These are phyloP conservation scores for Colletotrichum salicis DNA, from an alignment of 2,329 filamentous ascomycete genomes.

Conservation along the genomic window DNA sequence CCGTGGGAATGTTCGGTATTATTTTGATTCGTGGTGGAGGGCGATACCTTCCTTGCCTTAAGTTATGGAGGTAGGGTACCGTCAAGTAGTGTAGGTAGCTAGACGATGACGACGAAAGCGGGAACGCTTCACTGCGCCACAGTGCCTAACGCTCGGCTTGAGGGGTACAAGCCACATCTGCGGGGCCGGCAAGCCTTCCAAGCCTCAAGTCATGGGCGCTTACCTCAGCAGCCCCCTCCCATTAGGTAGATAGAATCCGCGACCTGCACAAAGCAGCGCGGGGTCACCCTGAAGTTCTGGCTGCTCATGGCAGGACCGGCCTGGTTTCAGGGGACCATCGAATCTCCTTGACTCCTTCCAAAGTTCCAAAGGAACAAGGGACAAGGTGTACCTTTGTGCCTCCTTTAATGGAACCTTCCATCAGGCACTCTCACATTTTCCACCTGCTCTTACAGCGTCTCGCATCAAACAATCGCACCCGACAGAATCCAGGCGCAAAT, in stretches of 20 bases:
- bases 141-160: not conserved
- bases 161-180: constrained; percentile 18
- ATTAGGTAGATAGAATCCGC: not conserved
- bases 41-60: not conserved
- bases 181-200: constrained; percentile 4
- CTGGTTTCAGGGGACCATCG: constrained; percentile 33
- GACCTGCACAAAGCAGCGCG: constrained; percentile 3
- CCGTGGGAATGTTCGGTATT: not conserved
- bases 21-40: not conserved
- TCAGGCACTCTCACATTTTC: not conserved
- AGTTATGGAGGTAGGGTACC: not conserved
- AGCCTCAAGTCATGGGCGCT: not conserved
- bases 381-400: not conserved
- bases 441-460: not conserved
- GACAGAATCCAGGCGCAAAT: not conserved
- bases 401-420: not conserved
- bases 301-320: constrained; percentile 4
- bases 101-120: constrained; percentile 30
- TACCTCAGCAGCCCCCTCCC: not conserved
- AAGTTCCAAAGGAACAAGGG: not conserved
- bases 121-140: constrained; percentile 32
- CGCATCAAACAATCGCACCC: not conserved
- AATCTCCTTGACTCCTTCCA: constrained; percentile 24
- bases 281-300: constrained; percentile 18
- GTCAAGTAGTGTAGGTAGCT: constrained; percentile 15